A percentile compares a stretch with the other conserved stretches of the same genome.
phyloP scores from a whole-genome alignment of 2,329 filamentous ascomycete species.

The Penicillium sp. region DNA sequence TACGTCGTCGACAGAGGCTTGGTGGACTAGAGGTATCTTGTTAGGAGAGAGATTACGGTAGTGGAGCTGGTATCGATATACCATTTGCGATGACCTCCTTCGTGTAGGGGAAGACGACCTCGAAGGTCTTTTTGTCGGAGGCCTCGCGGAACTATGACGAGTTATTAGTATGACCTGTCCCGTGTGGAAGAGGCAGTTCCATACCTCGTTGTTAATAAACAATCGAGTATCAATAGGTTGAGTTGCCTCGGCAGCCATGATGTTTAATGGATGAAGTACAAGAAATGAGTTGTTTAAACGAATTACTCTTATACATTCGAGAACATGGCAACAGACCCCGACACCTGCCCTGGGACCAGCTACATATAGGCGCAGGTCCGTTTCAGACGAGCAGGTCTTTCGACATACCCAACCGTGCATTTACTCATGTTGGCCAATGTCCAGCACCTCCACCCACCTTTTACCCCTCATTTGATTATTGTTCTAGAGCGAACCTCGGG shows the following conservation, averaged over 20 bases:
- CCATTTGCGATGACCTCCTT: constrained; percentile 35
- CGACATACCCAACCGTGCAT: background rate
- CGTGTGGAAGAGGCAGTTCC: constrained; percentile 11
- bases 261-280: background rate
- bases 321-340: background rate
- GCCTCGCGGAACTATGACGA: constrained; percentile 30
- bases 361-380: background rate
- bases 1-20: constrained; percentile 39
- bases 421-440: background rate
- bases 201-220: constrained; percentile 40
- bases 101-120: constrained; percentile 37
- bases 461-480: background rate
- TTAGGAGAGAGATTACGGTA: background rate
- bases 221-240: constrained; percentile 37
- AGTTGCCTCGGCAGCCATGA: constrained; percentile 16
- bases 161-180: too few species aligned
- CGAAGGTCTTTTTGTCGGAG: constrained; percentile 35
- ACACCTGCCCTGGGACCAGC: background rate
- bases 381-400: too few species aligned
- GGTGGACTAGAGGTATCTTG: constrained; percentile 30
- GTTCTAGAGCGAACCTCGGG: background rate
- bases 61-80: constrained; percentile 7
- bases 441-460: background rate
- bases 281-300: background rate
- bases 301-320: too few species aligned